phyloP scores from a whole-genome alignment of 2,329 filamentous ascomycete genomes.

The Ophiocordyceps camponoti-floridani region DNA sequence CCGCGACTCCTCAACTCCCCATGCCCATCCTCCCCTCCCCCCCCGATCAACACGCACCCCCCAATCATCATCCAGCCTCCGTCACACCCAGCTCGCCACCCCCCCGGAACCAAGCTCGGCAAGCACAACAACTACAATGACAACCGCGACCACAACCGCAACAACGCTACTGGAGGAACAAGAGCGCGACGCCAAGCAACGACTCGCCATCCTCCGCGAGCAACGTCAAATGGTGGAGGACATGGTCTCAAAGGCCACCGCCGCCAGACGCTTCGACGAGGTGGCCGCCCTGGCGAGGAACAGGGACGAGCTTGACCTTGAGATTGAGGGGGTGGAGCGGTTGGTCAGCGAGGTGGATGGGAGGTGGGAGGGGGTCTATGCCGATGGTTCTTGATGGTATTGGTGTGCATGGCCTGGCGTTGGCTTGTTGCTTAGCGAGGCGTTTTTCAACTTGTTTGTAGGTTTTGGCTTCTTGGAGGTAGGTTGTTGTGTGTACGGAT shows the following conservation, averaged over 20 bases:
- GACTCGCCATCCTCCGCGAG: conserved; percentile 72
- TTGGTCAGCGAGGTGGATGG: conserved; percentile 49
- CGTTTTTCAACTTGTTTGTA: too few species aligned
- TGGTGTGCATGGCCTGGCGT: too few species aligned
- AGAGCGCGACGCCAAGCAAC: conserved; percentile 65
- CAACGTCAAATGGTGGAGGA: conserved; percentile 77
- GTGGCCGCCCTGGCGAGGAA: conserved; percentile 65
- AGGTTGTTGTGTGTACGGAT: too few species aligned
- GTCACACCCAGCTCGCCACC: conserved; percentile 28
- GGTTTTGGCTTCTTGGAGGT: too few species aligned
- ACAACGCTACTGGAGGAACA: conserved; percentile 53
- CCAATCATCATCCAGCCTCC: conserved; percentile 11
- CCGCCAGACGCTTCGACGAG: conserved; percentile 69
- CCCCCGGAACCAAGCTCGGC: conserved; percentile 19
- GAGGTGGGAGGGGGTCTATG: conserved; percentile 34
- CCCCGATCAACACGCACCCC: too few species aligned
- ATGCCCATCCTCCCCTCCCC: too few species aligned
- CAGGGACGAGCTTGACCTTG: conserved; percentile 60
- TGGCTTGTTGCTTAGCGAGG: too few species aligned
- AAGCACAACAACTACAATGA: conserved; percentile 8
- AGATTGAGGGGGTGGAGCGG: conserved; percentile 52
- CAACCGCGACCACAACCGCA: conserved; percentile 34
- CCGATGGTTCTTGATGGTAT: conserved; percentile 7
- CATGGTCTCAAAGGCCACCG: conserved; percentile 66
- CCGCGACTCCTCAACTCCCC: conserved; percentile 6